Conservation (phyloP, 2,329 filamentous ascomycete genomes). For the Meredithiella fracta region DNA sequence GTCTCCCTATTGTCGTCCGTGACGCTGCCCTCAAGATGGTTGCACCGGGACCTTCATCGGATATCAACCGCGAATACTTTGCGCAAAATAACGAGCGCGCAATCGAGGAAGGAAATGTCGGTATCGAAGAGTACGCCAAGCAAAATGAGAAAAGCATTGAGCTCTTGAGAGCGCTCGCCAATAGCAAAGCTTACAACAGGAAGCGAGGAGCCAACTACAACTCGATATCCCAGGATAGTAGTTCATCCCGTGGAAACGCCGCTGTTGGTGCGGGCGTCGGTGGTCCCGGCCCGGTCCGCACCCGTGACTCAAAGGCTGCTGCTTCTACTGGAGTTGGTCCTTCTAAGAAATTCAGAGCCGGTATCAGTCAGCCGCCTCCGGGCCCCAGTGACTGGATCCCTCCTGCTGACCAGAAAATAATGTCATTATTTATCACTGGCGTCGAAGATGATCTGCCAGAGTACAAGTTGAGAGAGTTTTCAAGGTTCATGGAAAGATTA, state of each 20-base stretch:
- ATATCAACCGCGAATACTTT: constrained; percentile 93
- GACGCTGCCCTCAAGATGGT: constrained; percentile 98
- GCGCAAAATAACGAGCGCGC: constrained; percentile 94
- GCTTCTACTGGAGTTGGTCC: constrained; percentile 33
- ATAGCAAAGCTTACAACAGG: constrained; percentile 89
- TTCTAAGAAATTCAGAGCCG: constrained; percentile 29
- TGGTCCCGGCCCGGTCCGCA: constrained; percentile 65
- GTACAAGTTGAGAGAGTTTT: constrained; percentile 85
- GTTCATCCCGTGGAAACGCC: constrained; percentile 27
- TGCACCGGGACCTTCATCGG: constrained; percentile 76
- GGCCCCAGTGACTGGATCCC: constrained; percentile 74
- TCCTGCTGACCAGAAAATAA: constrained; percentile 69
- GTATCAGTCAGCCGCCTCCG: constrained; percentile 25
- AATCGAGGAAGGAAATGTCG: constrained; percentile 77
- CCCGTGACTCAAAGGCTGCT: constrained; percentile 44
- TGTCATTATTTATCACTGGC: constrained; percentile 85
- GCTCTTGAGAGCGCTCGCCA: constrained; percentile 64
- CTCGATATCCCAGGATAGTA: constrained; percentile 21
- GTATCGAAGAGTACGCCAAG: constrained; percentile 83
- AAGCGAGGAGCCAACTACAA: constrained; percentile 56
- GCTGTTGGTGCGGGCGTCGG: constrained; percentile 39
- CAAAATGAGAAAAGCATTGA: constrained; percentile 94
- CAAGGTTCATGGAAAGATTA: constrained; percentile 71
- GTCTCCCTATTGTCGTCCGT: constrained; percentile 81
- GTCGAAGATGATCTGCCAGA: constrained; percentile 94